Conservation (phyloP, 345 rosid genomes). For the Dipteronia sinensis region DNA sequence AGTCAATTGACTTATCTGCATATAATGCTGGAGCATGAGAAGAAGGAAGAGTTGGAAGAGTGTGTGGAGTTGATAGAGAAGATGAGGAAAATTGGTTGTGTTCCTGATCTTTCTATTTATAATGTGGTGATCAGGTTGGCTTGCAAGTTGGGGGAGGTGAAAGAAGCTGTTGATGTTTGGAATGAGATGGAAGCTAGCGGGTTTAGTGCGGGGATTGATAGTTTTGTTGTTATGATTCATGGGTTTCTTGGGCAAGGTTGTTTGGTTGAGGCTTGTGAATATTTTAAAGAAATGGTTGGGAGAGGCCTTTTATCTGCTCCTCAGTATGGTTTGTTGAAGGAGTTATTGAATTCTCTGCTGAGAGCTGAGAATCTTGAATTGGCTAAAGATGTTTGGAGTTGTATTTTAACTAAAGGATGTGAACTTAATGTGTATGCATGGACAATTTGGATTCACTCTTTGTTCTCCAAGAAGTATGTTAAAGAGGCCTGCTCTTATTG, state of each 20-base stretch:
- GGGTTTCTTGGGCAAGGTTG: slow-evolving; percentile 66
- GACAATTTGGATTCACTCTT: slow-evolving; percentile 95
- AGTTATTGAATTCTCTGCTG: slow-evolving; percentile 58
- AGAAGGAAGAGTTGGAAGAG: slow-evolving; percentile 67
- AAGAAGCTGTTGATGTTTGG: slow-evolving; percentile 64
- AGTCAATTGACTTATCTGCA: slow-evolving; percentile 65
- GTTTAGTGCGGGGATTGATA: slow-evolving; percentile 72
- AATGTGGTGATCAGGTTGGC: slow-evolving; percentile 75
- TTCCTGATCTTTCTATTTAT: slow-evolving; percentile 56
- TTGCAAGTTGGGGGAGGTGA: slow-evolving; percentile 71
- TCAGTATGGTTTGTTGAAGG: slow-evolving; percentile 72
- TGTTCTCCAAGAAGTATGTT: slow-evolving; percentile 77
- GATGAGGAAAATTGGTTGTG: slow-evolving; percentile 64
- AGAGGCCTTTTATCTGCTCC: slow-evolving; percentile 69
- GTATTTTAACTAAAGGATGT: slow-evolving; percentile 65
- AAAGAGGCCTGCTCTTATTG: slow-evolving; percentile 88
- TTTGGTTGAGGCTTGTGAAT: slow-evolving; percentile 66
- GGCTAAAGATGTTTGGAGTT: slow-evolving; percentile 85
- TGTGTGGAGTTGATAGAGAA: slow-evolving; percentile 58
- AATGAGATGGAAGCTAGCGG: slow-evolving; percentile 71
- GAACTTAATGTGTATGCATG: slow-evolving; percentile 71
- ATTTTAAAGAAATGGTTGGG: slow-evolving; percentile 81
- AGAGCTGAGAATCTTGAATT: slow-evolving; percentile 74
- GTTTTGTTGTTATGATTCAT: slow-evolving; percentile 67
- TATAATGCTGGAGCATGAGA: slow-evolving; percentile 79